Evolutionary conservation across 371 early-diverging fungal genomes (phyloP).

Genomic region (Syncephalastrum monosporum): DNA sequence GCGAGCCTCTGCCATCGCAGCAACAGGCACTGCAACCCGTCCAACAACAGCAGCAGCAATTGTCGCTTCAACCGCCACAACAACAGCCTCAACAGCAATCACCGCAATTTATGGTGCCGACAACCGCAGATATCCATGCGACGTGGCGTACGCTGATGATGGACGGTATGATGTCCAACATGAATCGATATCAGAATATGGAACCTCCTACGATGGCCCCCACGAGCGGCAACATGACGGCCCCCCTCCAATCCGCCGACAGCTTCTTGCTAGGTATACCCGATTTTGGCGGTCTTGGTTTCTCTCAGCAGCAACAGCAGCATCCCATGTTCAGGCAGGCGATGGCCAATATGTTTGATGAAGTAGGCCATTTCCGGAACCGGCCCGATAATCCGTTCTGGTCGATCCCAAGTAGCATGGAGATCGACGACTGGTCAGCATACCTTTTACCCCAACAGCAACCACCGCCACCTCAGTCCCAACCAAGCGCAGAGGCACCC

Average conservation of each 20-base stretch:
- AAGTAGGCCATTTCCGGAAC: conserved; percentile 31
- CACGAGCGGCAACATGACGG: conserved; percentile 12
- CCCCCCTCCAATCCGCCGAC: conserved; percentile 8
- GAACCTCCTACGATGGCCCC: too few species aligned
- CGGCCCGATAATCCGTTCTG: conserved; percentile 51
- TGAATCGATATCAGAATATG: not conserved
- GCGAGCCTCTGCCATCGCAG: not conserved
- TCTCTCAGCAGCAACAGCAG: conserved; percentile 4
- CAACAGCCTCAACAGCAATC: not conserved
- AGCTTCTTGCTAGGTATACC: conserved; percentile 17
- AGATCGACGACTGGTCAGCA: conserved; percentile 45
- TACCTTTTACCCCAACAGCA: conserved; percentile 26
- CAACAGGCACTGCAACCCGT: not conserved
- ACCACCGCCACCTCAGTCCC: conserved; percentile 6
- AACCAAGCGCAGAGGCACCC: not conserved
- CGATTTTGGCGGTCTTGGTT: conserved; percentile 6
- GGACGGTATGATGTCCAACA: too few species aligned
- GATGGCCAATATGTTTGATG: conserved; percentile 6
- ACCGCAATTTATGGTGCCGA: too few species aligned
- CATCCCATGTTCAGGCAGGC: not conserved
- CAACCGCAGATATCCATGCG: too few species aligned
- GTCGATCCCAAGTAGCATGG: conserved; percentile 48
- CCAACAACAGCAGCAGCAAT: conserved; percentile 12
- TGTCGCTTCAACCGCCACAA: conserved; percentile 10
- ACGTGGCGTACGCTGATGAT: too few species aligned